Percentiles rank a stretch among this genome's conserved stretches.
Conservation (phyloP, 2,329 filamentous ascomycete genomes). For the Colletotrichum sidae region DNA sequence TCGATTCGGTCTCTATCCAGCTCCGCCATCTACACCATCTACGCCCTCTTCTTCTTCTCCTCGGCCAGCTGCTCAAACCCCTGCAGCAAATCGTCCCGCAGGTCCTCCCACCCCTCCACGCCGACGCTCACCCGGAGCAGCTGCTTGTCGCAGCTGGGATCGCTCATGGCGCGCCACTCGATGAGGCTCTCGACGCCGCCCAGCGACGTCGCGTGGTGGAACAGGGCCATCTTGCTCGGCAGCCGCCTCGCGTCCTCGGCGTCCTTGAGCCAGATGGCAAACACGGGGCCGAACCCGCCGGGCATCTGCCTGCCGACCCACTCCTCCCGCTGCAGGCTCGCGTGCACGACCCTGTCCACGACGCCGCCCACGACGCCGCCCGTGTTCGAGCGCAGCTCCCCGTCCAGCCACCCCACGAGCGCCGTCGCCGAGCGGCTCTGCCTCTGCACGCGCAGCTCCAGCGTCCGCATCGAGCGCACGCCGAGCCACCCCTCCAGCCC, state of each 20-base stretch:
- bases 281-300: slow-evolving; percentile 88
- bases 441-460: slow-evolving; percentile 83
- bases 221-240: slow-evolving; percentile 82
- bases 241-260: slow-evolving; percentile 72
- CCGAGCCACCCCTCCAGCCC: slow-evolving; percentile 93
- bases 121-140: slow-evolving; percentile 87
- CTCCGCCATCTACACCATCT: not conserved
- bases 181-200: slow-evolving; percentile 96
- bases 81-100: slow-evolving; percentile 78
- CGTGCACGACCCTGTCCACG: slow-evolving; percentile 77
- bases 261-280: slow-evolving; percentile 76
- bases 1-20: not conserved
- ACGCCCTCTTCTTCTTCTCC: slow-evolving; percentile 40
- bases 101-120: slow-evolving; percentile 86
- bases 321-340: slow-evolving; percentile 78
- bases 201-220: slow-evolving; percentile 94
- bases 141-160: slow-evolving; percentile 75
- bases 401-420: slow-evolving; percentile 79
- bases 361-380: slow-evolving; percentile 60
- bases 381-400: slow-evolving; percentile 50
- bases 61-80: slow-evolving; percentile 70
- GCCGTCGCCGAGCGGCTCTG: slow-evolving; percentile 78
- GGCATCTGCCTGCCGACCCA: slow-evolving; percentile 95
- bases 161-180: slow-evolving; percentile 95
- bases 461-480: slow-evolving; percentile 84